Evolutionary conservation across 768 basidiomycete genomes (phyloP), one percentile per base, ranked within the genome.

Genomic region (Kwoniella bestiolae): DNA sequence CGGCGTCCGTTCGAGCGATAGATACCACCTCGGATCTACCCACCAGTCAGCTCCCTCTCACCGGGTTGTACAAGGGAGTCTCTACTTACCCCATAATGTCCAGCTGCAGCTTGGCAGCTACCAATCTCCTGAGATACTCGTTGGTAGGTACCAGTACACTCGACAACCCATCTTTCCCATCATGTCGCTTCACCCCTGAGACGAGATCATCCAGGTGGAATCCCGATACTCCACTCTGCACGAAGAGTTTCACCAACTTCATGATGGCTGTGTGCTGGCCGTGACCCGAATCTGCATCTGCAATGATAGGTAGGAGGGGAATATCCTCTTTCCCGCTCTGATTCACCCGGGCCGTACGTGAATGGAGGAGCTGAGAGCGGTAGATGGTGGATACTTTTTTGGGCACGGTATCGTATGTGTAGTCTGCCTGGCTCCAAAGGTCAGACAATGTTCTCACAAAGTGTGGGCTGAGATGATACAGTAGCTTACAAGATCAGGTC

Each of bases 331-430:
- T 26, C 7, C 52, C 60, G 35, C 41, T 12, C 25, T 44, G 32
- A 5, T 51, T 46, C 21, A 57, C 45, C 23, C 56, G 21, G 6
- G 60, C 55, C 3, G 55, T 45, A 82, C 88, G 89, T 83, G 96
- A 93, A 77, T 96, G 93, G 60, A 93, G 84, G 73, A 91, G 90
- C 79, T 96, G 94, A 0, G 94, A 91, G 57, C 91, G 90, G 83
- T 91, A 91, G 56, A 96, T 85, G 52, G 92, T 86, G 61, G 95
- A 91, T 0, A 96, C 94, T 79, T 95, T 93, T 78, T 96, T 95
- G 25, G 94, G 94, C 16, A 97, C 92, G 0, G 93, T 95, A 9
- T 92, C 94, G 80, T 96, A 96, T 1, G 94, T 92, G 79, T 96
- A 95, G 81, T 97, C 94, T 35, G 73, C 73, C 89, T 93, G 65